Evolutionary conservation across 116 monocot species (phyloP), one percentile per base, ranked within the genome.

Genomic region (Cymodocea nodosa): DNA sequence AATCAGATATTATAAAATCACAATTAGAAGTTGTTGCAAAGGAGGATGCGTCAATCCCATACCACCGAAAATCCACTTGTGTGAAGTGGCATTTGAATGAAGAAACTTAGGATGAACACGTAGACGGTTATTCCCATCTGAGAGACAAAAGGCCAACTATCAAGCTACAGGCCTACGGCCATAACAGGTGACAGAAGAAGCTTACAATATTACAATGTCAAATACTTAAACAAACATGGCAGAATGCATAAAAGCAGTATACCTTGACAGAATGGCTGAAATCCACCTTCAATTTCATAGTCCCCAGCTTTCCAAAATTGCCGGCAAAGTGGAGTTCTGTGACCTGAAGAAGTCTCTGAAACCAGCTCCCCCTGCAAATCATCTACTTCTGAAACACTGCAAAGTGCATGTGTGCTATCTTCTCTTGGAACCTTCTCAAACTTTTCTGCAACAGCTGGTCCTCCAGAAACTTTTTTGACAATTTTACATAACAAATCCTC

Each of bases 41-140:
- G 15, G 15, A 44, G 53, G 19, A 64, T 56, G 6, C 18, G 23
- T 51, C 13, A 59, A 60, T 20, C 15, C 19, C 59, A 11, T 80
- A 94, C 94, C 94, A 63, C 94, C 94, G 78, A 94, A 90, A 60
- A 81, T 90, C 94, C 95, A 95, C 68, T 90, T 95, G 67, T 95
- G 95, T 23, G 95, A 90, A 65, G 95, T 95, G 3, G 95, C 95
- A 87, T 95, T 95, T 60, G 95, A 95, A 76, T 90, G 95, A 30
- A 95, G 95, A 83, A 95, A 95, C 59, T 85, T 90, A 9, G 95
- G 95, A 71, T 90, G 91, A 25, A 95, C 80, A 5, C 83, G 81
- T 24, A 95, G 57, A 70, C 74, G 78, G 66, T 81, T 90, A 64
- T 69, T 69, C 25, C 87, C 80, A 76, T 72, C 94, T 94, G 64